phyloP scores from a whole-genome alignment of 805 yeast species.

The Wickerhamomyces silvicola region DNA sequence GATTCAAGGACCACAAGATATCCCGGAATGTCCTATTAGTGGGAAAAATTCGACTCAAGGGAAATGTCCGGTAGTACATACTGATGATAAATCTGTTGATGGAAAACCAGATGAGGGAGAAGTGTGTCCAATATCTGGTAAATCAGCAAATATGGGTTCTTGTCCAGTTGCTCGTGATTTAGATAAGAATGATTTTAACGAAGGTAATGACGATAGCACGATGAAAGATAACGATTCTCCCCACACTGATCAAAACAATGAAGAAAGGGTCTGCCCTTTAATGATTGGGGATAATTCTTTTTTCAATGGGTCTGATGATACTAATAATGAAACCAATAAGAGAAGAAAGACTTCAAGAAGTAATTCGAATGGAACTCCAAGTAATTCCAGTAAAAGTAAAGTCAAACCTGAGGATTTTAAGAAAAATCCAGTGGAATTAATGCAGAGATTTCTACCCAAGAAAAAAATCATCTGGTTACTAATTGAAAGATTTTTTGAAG shows the following conservation, averaged over 20 bases:
- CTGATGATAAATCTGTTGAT: constrained; percentile 11
- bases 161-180: constrained; percentile 21
- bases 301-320: constrained; percentile 2
- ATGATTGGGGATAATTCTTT: constrained; percentile 37
- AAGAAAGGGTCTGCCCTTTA: constrained; percentile 38
- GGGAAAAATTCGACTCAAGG: constrained; percentile 13
- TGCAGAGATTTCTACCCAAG: constrained; percentile 45
- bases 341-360: constrained; percentile 11
- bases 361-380: constrained; percentile 9
- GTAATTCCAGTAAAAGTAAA: constrained; percentile 3
- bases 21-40: constrained; percentile 9
- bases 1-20: background rate
- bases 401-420: constrained; percentile 18
- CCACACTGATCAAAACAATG: constrained; percentile 18
- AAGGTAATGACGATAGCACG: background rate
- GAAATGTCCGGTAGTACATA: constrained; percentile 22
- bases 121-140: constrained; percentile 4
- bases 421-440: constrained; percentile 23
- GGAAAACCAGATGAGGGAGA: constrained; percentile 8
- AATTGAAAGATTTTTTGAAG: constrained; percentile 51
- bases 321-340: constrained; percentile 2
- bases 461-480: constrained; percentile 49
- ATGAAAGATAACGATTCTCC: constrained; percentile 1
- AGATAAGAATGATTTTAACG: constrained; percentile 2
- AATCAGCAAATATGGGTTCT: constrained; percentile 6